Evolutionary conservation across 2,329 filamentous ascomycete species (phyloP).

Genomic region (Cladophialophora chaetospira): DNA sequence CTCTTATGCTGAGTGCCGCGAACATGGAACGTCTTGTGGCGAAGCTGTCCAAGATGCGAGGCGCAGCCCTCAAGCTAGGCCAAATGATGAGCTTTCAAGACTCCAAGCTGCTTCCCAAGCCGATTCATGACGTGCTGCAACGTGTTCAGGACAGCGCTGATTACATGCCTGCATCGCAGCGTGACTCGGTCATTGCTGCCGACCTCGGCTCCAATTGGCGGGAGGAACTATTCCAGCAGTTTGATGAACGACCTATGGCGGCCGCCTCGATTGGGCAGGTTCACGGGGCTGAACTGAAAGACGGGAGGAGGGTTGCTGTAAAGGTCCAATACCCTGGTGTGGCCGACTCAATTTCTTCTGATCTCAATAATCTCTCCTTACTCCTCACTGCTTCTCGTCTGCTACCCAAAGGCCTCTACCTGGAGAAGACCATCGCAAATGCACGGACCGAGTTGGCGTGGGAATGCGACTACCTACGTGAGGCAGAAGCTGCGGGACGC

Average conservation of each 20-base stretch:
- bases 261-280: conserved; percentile 97
- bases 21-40: conserved; percentile 94
- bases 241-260: conserved; percentile 89
- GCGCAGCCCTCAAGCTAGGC: conserved; percentile 92
- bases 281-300: conserved; percentile 78
- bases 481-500: conserved; percentile 75
- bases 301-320: conserved; percentile 77
- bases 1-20: conserved; percentile 79
- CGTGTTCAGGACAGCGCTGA: conserved; percentile 95
- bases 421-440: conserved; percentile 97
- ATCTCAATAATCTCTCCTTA: conserved; percentile 88
- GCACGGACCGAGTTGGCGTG: conserved; percentile 87
- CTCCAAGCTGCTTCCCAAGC: conserved; percentile 84
- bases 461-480: conserved; percentile 94
- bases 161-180: conserved; percentile 95
- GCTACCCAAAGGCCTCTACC: conserved; percentile 85
- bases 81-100: conserved; percentile 99
- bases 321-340: conserved; percentile 98
- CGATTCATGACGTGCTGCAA: conserved; percentile 86
- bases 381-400: conserved; percentile 88
- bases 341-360: conserved; percentile 92
- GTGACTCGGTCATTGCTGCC: conserved; percentile 75
- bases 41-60: conserved; percentile 93
- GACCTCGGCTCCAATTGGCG: conserved; percentile 87
- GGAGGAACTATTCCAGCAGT: conserved; percentile 75